A percentile compares a stretch with the other conserved stretches of the same genome.
Evolutionary conservation across 2,329 filamentous ascomycete species (phyloP).

Genomic region (Stachybotrys echinatus): DNA sequence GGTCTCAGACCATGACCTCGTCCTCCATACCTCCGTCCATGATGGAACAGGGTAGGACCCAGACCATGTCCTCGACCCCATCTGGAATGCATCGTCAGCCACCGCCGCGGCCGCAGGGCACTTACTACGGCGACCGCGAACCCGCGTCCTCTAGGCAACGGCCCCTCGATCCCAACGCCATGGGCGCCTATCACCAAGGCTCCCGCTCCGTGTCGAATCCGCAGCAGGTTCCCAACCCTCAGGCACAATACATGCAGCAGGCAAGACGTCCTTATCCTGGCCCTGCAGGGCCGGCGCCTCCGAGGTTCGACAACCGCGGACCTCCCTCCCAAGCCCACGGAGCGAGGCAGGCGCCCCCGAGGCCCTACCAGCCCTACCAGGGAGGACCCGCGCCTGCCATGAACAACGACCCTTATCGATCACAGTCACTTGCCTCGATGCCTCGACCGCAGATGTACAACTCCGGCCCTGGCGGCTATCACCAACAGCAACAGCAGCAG

Average conservation of each 20-base stretch:
- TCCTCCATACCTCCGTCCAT: constrained; percentile 54
- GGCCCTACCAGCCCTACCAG: constrained; percentile 50
- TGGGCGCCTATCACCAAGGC: constrained; percentile 47
- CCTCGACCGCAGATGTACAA: constrained; percentile 70
- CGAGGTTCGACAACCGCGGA: constrained; percentile 60
- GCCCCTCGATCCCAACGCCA: constrained; percentile 31
- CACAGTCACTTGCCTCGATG: constrained; percentile 82
- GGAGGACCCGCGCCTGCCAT: constrained; percentile 58
- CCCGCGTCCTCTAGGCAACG: constrained; percentile 18
- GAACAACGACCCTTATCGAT: constrained; percentile 81
- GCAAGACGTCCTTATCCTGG: constrained; percentile 39
- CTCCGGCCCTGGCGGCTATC: constrained; percentile 55
- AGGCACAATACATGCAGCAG: constrained; percentile 41
- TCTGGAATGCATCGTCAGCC: constrained; percentile 57
- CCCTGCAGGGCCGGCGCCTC: constrained; percentile 43
- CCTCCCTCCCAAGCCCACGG: constrained; percentile 36
- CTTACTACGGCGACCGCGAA: constrained; percentile 28
- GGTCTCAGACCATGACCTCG: constrained; percentile 93
- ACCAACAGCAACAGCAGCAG: constrained; percentile 26
- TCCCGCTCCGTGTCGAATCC: constrained; percentile 48
- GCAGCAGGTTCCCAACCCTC: constrained; percentile 36
- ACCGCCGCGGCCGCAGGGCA: constrained; percentile 44
- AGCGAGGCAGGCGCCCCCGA: constrained; percentile 42
- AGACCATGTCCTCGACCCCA: constrained; percentile 63
- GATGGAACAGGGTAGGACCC: constrained; percentile 61